Percentiles rank a stretch among this genome's conserved stretches.
These are phyloP conservation scores for Pyrus betulifolia DNA, from an alignment of 306 rosid species.

Conservation along the genomic window DNA sequence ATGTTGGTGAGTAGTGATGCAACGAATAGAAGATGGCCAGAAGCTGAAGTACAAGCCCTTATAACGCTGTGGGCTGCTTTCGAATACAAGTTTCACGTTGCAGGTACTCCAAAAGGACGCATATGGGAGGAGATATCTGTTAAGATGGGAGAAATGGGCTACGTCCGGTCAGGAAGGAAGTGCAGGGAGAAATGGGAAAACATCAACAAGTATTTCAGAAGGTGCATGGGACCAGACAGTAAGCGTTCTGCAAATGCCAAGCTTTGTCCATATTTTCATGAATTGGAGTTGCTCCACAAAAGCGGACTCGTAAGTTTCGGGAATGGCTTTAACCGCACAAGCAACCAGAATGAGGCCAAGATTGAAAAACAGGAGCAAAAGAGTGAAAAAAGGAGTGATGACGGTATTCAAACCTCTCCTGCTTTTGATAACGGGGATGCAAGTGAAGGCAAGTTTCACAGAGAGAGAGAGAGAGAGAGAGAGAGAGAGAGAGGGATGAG, in stretches of 20 bases:
- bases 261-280: constrained; percentile 57
- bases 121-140: constrained; percentile 78
- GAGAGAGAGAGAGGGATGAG: neutral
- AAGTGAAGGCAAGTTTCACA: neutral
- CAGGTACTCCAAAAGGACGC: constrained; percentile 37
- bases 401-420: neutral
- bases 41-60: constrained; percentile 64
- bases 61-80: constrained; percentile 43
- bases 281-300: constrained; percentile 51
- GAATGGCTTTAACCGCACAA: constrained; percentile 19
- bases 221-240: constrained; percentile 45
- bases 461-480: neutral
- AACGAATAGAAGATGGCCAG: constrained; percentile 61
- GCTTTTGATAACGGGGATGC: neutral
- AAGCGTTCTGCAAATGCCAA: constrained; percentile 38
- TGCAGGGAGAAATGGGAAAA: constrained; percentile 91
- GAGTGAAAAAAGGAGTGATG: constrained; percentile 7
- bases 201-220: constrained; percentile 73
- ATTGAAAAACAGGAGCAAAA: constrained; percentile 8
- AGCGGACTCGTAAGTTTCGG: constrained; percentile 39
- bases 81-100: constrained; percentile 39
- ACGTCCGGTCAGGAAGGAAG: constrained; percentile 53
- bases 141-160: constrained; percentile 47
- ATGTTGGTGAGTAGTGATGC: neutral
- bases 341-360: constrained; percentile 16